These are phyloP conservation scores for Heritiera fomes DNA, from an alignment of 345 rosid species.

Conservation along the genomic window DNA sequence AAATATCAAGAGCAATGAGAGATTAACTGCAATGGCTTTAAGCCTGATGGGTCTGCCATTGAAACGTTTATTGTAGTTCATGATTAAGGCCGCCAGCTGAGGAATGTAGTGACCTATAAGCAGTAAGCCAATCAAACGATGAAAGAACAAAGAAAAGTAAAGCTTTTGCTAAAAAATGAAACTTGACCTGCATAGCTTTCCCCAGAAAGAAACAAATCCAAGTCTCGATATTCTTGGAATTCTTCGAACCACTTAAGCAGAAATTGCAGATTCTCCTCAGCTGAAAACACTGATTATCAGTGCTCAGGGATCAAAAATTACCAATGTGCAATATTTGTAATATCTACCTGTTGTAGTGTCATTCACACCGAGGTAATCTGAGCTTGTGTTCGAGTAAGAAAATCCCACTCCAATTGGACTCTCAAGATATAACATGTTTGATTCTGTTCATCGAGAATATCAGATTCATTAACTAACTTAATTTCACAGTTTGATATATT, in stretches of 20 bases:
- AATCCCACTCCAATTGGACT: slow-evolving; percentile 13
- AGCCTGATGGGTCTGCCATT: slow-evolving; percentile 8
- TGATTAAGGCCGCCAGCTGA: slow-evolving; percentile 9
- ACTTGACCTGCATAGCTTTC: slow-evolving; percentile 13
- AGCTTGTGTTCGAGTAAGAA: slow-evolving; percentile 11
- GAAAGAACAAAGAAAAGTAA: background rate
- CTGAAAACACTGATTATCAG: background rate
- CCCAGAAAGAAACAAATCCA: slow-evolving; percentile 14
- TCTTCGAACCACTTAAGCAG: slow-evolving; percentile 11
- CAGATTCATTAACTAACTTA: background rate
- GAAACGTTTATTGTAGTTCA: background rate
- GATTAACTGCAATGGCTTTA: slow-evolving; percentile 15
- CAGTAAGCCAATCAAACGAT: background rate
- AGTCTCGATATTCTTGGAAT: slow-evolving; percentile 3
- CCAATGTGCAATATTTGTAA: background rate
- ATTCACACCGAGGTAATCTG: background rate
- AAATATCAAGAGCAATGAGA: background rate
- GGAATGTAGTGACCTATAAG: slow-evolving; percentile 12
- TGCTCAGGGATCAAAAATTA: background rate
- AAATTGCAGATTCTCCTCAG: background rate
- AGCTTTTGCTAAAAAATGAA: background rate
- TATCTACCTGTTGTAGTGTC: slow-evolving; percentile 9
- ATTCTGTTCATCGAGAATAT: slow-evolving; percentile 2
- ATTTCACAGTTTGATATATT: background rate
- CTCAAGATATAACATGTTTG: slow-evolving; percentile 7